Evolutionary conservation across 371 early-diverging fungal genomes (phyloP), one percentile per base, ranked within the genome.

Genomic region (Batkoa obscura): DNA sequence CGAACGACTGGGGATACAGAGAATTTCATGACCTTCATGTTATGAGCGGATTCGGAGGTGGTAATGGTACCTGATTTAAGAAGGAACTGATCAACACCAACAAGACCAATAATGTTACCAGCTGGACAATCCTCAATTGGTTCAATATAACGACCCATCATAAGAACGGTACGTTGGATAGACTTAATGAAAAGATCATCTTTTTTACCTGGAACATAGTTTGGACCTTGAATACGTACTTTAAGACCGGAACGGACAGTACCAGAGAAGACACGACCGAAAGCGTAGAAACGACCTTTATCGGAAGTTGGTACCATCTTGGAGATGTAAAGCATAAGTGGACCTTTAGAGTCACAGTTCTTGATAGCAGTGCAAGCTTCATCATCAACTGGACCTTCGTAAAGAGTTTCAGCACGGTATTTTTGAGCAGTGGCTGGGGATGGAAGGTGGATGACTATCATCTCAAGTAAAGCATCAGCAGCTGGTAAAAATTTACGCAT

Each of bases 401-500:
- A 99, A 67, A 99, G 76, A 69, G 75, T 81, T 65, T 84, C 92
- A 64, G 81, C 80, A 75, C 99, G 88, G 81, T 98, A 94, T 60
- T 67, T 73, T 73, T 99, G 99, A 60, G 92, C 89, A 62, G 88
- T 86, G 88, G 86, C 65, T 5, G 98, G 95, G 1, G 86, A 85
- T 12, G 84, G 85, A 3, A 94, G 64, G 55, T 90, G 81, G 8
- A 71, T 62, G 0, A 80, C 75, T 10, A 84, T 66, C 94, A 94
- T 92, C 55, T 95, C 91, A 2, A 88, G 88, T 62, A 97, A 82
- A 1, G 91, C 90, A 68, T 99, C 98, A 68, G 91, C 94, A 70
- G 96, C 95, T 50, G 99, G 99, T 68, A 99, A 81, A 91, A 98
- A 99, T 78, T 90, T 90, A 72, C 90, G 88, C 98, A 99, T 98